Conservation (phyloP, 768 basidiomycete genomes). For the Dioszegia aurantiaca region DNA sequence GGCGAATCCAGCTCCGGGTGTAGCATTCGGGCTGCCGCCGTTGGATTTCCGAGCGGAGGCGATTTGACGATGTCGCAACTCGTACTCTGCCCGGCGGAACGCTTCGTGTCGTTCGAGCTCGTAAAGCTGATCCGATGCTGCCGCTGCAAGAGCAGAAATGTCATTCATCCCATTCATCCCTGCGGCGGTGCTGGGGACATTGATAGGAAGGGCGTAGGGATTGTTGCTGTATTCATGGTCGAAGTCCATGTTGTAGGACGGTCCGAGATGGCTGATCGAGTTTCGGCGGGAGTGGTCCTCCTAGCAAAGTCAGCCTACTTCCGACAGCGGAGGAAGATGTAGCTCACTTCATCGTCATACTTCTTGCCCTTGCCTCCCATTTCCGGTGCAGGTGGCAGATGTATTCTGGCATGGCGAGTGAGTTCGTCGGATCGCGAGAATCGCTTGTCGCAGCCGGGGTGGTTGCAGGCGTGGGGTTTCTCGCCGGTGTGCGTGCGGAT, state of each 20-base stretch:
- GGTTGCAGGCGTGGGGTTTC: conserved; percentile 90
- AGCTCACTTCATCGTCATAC: conserved; percentile 63
- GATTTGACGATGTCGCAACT: conserved; percentile 68
- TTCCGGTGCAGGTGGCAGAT: conserved; percentile 70
- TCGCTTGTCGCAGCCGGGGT: conserved; percentile 92
- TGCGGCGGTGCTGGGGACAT: conserved; percentile 21
- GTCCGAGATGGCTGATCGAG: conserved; percentile 35
- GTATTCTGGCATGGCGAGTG: conserved; percentile 91
- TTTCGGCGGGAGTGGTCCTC: conserved; percentile 36
- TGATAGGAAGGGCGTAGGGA: conserved; percentile 32
- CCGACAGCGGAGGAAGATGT: background rate
- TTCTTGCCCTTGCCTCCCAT: conserved; percentile 46
- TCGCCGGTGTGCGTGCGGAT: conserved; percentile 98
- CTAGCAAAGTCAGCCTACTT: conserved; percentile 16
- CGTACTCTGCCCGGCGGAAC: conserved; percentile 78
- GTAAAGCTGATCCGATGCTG: conserved; percentile 83
- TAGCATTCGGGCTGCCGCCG: conserved; percentile 41
- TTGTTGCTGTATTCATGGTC: conserved; percentile 35
- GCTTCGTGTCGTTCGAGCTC: conserved; percentile 85
- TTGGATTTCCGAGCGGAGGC: conserved; percentile 41
- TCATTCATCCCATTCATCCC: conserved; percentile 51
- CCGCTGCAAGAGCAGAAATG: conserved; percentile 55
- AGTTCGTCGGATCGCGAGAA: conserved; percentile 98
- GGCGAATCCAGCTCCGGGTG: conserved; percentile 26
- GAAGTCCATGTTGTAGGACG: conserved; percentile 47